Base-by-base conservation (phyloP, 73 alveolate genomes). In the Diophrys sp. region DNA sequence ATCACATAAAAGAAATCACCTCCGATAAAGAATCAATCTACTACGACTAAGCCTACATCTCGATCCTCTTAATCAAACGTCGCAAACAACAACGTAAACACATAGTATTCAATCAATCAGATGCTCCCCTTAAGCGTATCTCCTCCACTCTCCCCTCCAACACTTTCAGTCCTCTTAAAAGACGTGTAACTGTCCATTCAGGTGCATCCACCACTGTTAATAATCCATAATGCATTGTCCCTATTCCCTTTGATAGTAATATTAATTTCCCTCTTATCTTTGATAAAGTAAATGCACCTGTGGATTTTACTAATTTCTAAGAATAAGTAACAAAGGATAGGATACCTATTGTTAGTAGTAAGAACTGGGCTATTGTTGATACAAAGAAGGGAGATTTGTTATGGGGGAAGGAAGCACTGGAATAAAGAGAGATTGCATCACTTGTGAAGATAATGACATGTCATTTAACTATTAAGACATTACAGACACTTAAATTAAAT, bases 391-490 rank as follows among this genome's bases (percentile, higher is more conserved):
- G 75, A 2, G 31, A 68, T 25, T 2, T 68, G 34, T 2, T 77
- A 23, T 66, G 27, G 5, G 85, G 85, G 0, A 77, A 67, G 33
- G 62, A 77, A 8, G 75, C 33, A 23, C 24, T 14, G 56, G 44
- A 66, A 33, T n/a, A 24, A 27, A 33, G 81, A 67, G 73, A 74
- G 54, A 30, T 76, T 1, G 84, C 84, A 1, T 66, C 77, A n/a
- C 53, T 76, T 1, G 62, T 77, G 1, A 76, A 76, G 29, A 76
- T 76, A 1, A 76, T 76, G 84, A 76, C 84, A 8, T 24, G 31
- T 57, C 29, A 2, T 23, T 14, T 54, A 18, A 29, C 67, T 1
- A 24, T 76, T 1, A 1, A 56, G 28, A 55, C 32, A 29, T 28
- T 26, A 2, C 1, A 18, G 23, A 1, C 1, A 24, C 34, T 24